phyloP scores from a whole-genome alignment of 352 stramenopile species.

The Phytophthora multivora region DNA sequence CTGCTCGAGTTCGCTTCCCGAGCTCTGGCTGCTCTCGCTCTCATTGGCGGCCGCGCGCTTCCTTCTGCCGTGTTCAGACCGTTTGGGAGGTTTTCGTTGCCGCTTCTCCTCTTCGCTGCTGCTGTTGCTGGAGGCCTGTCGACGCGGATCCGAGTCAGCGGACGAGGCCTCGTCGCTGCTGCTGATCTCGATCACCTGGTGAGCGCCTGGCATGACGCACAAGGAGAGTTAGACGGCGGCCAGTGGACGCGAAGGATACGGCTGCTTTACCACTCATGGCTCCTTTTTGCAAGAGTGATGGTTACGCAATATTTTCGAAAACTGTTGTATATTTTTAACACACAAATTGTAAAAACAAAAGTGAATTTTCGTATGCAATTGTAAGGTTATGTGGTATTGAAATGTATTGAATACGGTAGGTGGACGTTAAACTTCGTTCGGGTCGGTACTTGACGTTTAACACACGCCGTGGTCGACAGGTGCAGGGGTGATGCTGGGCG shows the following conservation, averaged over 20 bases:
- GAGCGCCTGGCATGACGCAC: slow-evolving; percentile 8
- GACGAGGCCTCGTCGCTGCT: slow-evolving; percentile 25
- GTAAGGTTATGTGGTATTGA: no score
- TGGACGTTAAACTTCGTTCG: not conserved
- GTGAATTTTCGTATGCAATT: no score
- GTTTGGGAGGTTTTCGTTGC: slow-evolving; percentile 13
- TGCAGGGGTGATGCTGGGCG: not conserved
- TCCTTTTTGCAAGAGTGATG: no score
- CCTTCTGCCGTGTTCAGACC: slow-evolving; percentile 4
- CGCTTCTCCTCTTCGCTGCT: slow-evolving; percentile 24
- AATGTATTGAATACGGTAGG: no score
- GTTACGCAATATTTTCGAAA: no score
- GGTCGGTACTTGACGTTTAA: not conserved
- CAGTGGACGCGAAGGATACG: not conserved
- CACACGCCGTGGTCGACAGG: slow-evolving; percentile 14
- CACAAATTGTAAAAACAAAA: no score
- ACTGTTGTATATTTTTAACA: no score
- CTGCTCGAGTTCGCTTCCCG: slow-evolving; percentile 12
- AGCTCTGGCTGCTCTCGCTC: slow-evolving; percentile 20
- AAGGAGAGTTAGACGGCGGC: slow-evolving; percentile 3
- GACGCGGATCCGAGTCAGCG: slow-evolving; percentile 8
- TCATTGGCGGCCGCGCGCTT: slow-evolving; percentile 14
- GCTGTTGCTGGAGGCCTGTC: not conserved
- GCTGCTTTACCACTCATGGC: slow-evolving; percentile 18
- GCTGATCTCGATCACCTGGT: slow-evolving; percentile 37